Evolutionary conservation across 2,329 filamentous ascomycete genomes (phyloP).

Genomic region (Pyrenophora tritici-repentis): DNA sequence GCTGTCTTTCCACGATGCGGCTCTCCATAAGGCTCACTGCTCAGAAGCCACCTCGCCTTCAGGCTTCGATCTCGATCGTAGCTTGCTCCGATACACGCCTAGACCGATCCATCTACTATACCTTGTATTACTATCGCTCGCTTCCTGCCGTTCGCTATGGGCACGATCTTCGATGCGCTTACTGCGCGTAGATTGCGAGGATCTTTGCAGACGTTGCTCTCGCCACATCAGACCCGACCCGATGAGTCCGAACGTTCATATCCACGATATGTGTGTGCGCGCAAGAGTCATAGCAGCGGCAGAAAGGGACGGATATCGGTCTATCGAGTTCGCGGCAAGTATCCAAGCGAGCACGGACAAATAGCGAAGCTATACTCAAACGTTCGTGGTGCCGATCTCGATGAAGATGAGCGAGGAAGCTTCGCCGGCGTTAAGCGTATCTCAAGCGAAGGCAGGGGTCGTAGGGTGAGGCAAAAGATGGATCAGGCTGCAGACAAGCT

Average conservation of each 20-base stretch:
- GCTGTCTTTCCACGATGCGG: too few relatives aligned
- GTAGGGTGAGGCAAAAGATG: background rate
- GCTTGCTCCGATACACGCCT: background rate
- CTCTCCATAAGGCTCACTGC: too few relatives aligned
- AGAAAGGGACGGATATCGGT: conserved; percentile 1
- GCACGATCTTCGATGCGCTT: background rate
- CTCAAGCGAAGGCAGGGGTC: background rate
- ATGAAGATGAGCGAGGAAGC: background rate
- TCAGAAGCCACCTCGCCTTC: background rate
- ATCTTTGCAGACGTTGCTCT: background rate
- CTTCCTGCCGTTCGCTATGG: background rate
- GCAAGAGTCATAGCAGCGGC: background rate
- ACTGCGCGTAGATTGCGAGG: conserved; percentile 1
- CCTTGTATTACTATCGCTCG: background rate
- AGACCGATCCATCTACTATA: too few relatives aligned
- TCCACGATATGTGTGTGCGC: background rate
- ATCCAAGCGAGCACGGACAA: background rate
- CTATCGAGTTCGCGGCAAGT: background rate
- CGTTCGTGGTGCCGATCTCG: conserved; percentile 1
- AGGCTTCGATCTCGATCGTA: background rate
- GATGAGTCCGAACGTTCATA: background rate
- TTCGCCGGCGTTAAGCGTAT: background rate
- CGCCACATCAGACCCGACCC: background rate
- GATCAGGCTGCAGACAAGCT: background rate
- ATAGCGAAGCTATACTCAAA: conserved; percentile 1